A percentile compares a stretch with the other conserved stretches of the same genome.
Conservation (phyloP, 306 rosid species). For the Citrullus mucosospermus region DNA sequence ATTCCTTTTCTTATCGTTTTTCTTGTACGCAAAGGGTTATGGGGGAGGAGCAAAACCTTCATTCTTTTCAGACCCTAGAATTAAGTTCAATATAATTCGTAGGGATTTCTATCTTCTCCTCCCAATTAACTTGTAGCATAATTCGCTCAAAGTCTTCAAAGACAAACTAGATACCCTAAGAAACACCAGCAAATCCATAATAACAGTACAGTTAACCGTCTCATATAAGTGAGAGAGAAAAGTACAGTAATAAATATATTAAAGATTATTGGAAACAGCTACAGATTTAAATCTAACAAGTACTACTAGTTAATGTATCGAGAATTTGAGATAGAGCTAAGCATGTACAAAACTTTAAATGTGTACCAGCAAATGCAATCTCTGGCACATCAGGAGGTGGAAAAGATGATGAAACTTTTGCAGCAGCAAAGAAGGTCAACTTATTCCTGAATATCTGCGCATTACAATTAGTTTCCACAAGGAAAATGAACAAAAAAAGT, state of each 20-base stretch:
- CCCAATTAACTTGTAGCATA: too few species aligned
- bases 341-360: constrained; percentile 7
- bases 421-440: constrained; percentile 86
- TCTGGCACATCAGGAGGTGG: constrained; percentile 81
- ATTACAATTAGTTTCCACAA: constrained; percentile 7
- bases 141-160: neutral
- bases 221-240: neutral
- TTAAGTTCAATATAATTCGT: too few species aligned
- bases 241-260: neutral
- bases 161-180: neutral
- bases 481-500: neutral
- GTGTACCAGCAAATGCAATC: constrained; percentile 93
- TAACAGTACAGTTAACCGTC: neutral
- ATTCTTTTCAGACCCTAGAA: too few species aligned
- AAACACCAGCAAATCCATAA: neutral
- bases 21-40: too few species aligned
- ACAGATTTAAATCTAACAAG: neutral
- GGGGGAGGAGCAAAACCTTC: neutral
- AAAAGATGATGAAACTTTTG: constrained; percentile 83
- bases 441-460: constrained; percentile 63
- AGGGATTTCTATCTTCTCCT: too few species aligned
- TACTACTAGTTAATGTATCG: neutral
- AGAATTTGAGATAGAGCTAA: neutral
- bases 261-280: neutral
- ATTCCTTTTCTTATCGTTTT: too few species aligned